Conservation (phyloP, 805 yeast genomes). For the Candida insectalens region DNA sequence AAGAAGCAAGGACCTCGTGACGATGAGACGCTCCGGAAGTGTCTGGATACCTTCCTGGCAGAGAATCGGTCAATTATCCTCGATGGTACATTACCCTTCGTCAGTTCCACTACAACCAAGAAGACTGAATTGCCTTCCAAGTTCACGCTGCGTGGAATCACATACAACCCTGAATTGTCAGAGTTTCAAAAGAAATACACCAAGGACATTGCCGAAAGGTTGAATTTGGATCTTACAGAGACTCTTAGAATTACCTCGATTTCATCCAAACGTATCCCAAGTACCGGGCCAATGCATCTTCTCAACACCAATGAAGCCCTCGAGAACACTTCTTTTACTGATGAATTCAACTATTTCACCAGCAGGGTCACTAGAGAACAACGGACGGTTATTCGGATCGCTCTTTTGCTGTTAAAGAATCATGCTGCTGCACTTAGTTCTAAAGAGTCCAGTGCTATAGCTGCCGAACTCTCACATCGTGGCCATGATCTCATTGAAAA, state of each 20-base stretch:
- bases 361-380: constrained; percentile 41
- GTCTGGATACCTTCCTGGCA: constrained; percentile 8
- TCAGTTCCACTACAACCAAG: neutral
- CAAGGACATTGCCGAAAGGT: constrained; percentile 25
- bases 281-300: constrained; percentile 12
- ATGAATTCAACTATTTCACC: constrained; percentile 26
- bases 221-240: constrained; percentile 35
- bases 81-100: constrained; percentile 1
- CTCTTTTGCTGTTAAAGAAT: constrained; percentile 26
- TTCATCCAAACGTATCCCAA: constrained; percentile 28
- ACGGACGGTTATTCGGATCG: constrained; percentile 34
- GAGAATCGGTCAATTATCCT: constrained; percentile 1
- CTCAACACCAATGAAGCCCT: constrained; percentile 10
- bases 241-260: constrained; percentile 38
- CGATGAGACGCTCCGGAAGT: neutral
- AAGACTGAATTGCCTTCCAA: constrained; percentile 1
- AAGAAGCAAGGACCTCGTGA: constrained; percentile 6
- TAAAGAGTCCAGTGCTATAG: constrained; percentile 23
- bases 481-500: constrained; percentile 21
- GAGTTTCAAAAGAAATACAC: constrained; percentile 31
- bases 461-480: constrained; percentile 23
- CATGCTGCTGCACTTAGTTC: constrained; percentile 9
- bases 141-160: constrained; percentile 9
- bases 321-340: constrained; percentile 24
- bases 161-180: constrained; percentile 7